phyloP scores from a whole-genome alignment of 2,329 filamentous ascomycete genomes.

The Exophiala viscosa region DNA sequence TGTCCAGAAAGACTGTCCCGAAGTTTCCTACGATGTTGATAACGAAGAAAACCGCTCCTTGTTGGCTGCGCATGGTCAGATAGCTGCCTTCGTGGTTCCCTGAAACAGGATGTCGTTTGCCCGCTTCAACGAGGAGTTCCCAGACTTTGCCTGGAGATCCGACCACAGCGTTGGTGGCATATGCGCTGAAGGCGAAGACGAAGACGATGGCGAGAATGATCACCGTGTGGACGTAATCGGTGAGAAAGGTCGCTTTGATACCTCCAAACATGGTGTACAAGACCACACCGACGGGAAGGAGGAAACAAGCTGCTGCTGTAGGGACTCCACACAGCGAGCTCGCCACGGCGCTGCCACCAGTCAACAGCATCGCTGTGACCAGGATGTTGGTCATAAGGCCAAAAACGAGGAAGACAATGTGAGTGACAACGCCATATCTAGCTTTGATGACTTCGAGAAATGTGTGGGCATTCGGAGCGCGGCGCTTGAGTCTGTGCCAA shows the following conservation, averaged over 20 bases:
- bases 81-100: slow-evolving; percentile 81
- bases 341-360: slow-evolving; percentile 75
- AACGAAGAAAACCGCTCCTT: slow-evolving; percentile 84
- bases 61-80: slow-evolving; percentile 75
- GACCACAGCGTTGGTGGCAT: slow-evolving; percentile 67
- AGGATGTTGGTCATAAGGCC: slow-evolving; percentile 81
- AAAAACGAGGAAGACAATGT: slow-evolving; percentile 77
- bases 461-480: slow-evolving; percentile 80
- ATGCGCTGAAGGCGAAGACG: slow-evolving; percentile 77
- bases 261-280: slow-evolving; percentile 62
- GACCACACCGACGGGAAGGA: slow-evolving; percentile 75
- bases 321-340: slow-evolving; percentile 68
- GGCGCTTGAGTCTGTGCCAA: slow-evolving; percentile 60
- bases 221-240: slow-evolving; percentile 83
- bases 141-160: slow-evolving; percentile 76
- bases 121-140: slow-evolving; percentile 68
- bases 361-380: slow-evolving; percentile 83
- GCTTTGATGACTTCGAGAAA: slow-evolving; percentile 81
- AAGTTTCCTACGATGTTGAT: slow-evolving; percentile 88
- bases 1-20: slow-evolving; percentile 78
- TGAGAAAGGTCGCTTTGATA: slow-evolving; percentile 83
- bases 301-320: slow-evolving; percentile 76
- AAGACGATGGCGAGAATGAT: slow-evolving; percentile 75
- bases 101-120: slow-evolving; percentile 66
- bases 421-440: slow-evolving; percentile 69